Conservation (phyloP, 2,329 filamentous ascomycete species). For the Arthrobotrys conoides region DNA sequence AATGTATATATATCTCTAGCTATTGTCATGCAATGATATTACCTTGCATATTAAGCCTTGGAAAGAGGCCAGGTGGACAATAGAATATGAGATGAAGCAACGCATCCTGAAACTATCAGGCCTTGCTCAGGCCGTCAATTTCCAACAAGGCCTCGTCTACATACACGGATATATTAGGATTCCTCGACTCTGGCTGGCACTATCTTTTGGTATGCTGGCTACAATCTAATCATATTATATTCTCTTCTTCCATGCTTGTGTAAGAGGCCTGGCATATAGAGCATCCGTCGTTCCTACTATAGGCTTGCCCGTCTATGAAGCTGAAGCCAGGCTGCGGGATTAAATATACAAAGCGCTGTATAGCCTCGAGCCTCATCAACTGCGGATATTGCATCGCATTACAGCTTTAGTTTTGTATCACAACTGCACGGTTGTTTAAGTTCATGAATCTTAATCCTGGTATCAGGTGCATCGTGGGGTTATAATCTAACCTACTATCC, state of each 20-base stretch:
- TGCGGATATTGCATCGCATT: no score
- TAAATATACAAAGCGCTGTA: no score
- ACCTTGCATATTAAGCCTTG: no score
- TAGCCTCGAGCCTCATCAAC: no score
- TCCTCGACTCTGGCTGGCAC: background rate
- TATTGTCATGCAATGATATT: no score
- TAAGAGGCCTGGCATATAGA: background rate
- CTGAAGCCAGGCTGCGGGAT: no score
- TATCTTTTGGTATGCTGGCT: no score
- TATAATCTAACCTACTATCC: background rate
- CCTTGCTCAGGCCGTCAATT: no score
- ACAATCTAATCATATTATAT: no score
- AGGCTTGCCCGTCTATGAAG: no score
- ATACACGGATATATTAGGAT: background rate
- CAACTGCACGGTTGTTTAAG: background rate
- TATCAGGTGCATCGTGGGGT: background rate
- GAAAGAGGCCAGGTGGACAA: background rate
- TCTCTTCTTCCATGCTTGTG: background rate
- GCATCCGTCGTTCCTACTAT: background rate
- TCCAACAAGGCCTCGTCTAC: no score
- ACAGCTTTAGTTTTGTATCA: background rate
- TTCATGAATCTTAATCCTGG: background rate
- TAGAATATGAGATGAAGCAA: background rate
- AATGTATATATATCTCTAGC: no score
- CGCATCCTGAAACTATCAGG: background rate